Evolutionary conservation across 768 basidiomycete genomes (phyloP), one percentile per base, ranked within the genome.

Genomic region (Gymnopilus junonius): DNA sequence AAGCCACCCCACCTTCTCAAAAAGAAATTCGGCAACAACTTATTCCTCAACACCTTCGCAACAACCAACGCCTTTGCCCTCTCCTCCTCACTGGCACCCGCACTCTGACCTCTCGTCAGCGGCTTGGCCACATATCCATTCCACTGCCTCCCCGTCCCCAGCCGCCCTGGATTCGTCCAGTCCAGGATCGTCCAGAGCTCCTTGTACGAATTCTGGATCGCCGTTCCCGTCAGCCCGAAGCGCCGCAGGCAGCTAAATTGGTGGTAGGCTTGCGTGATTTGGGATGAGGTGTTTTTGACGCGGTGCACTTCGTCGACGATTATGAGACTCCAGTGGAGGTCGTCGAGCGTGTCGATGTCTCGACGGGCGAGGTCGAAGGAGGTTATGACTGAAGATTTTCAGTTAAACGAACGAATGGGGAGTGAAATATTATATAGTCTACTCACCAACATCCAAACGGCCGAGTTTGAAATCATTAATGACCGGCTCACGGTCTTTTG

Each of bases 171-270:
- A 63, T 89, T 91, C n/a, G 91, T 90, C 92, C 94, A 98, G 71
- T 97, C 88, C 32, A 98, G 77, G 34, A 99, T 88, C 1, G 93
- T 92, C 92, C 94, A 96, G 67, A 98, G 80, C 73, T 99, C 97
- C 43, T 86, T 83, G 71, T 96, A 95, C 0, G 88, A 85, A 68
- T 98, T 99, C 71, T 99, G 97, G 35, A 83, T 81, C 29, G 84
- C 80, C 15, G 91, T 88, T 20, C 93, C 95, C 0, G 95, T 97
- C 46, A 99, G 79, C 0, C 94, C 97, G 68, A 97, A 94, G 2
- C 96, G 89, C 15, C 79, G 74, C 29, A 65, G 67, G 70, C 92
- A 94, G 0, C 74, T 50, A 69, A 97, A 93, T 55, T 82, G 85
- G 67, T 90, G 87, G 61, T 90, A 88, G 0, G 94, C 90, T n/a